Evolutionary conservation across 208 protist genomes (phyloP), one percentile per base, ranked within the genome.

Genomic region (Borovskyia barvae): DNA sequence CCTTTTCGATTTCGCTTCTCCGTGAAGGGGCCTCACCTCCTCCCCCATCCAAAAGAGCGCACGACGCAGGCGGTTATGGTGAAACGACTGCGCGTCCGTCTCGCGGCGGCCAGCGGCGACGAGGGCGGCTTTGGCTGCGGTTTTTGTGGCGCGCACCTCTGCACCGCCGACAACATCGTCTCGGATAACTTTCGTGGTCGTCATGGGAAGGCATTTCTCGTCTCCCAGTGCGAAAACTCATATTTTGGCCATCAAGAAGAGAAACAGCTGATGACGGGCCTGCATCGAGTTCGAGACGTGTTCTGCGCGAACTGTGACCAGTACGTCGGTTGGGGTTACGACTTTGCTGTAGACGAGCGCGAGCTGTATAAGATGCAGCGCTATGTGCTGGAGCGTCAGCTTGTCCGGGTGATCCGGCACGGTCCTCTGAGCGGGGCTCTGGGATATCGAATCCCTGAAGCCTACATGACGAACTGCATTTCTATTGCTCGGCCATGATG

Each of bases 281-380:
- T 66, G 20, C 82, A 93, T 52, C 85, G 86, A 40, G 82, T 90
- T 33, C 78, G 86, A 11, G 82, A 93, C 48, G 70, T 87, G 28
- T 93, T 90, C 56, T 93, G 86, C 50, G 41, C 73, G 17, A 74
- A 59, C 51, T 93, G 86, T 35, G 86, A 93, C 55, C 60, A 73
- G 24, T 85, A 90, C 56, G 41, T 93, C 30, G 86, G 86, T 11
- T 93, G 86, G 82, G 82, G 69, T 19, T 93, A 93, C 65, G 86
- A 93, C 62, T 89, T 88, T 67, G 82, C 86, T 0, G 71, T 80
- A 37, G 75, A 80, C 24, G 82, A 90, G 43, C 84, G 85, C 45
- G 82, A 93, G 72, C 66, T 75, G 43, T 90, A 90, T 58, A 93
- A 93, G 50, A 59, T 88, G 19, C 71, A 83, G 50, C 79, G 86